Evolutionary conservation across 2,329 filamentous ascomycete species (phyloP), one percentile per base, ranked within the genome.

Genomic region (Phyllosticta paracitricarpa): DNA sequence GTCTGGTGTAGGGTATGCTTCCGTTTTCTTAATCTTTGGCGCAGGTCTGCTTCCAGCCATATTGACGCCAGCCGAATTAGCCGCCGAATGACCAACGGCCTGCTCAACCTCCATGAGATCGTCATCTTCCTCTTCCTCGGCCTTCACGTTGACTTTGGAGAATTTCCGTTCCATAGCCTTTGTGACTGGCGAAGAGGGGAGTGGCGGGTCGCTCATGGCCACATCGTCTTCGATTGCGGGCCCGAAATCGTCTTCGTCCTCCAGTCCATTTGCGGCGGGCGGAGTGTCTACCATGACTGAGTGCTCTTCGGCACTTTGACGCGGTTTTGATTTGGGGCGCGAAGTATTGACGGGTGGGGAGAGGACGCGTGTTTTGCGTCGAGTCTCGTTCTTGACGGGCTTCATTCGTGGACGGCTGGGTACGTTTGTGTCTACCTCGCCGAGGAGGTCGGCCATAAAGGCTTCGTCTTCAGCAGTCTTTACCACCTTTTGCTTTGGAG

Each of bases 391-490:
- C 72, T 89, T 88, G 65, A 91, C 80, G 51, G 86, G 77, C 74
- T 83, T 86, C 77, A 87, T 78, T 17, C 80, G 78, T 33, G 74
- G 68, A 30, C 83, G 79, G 30, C 81, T 81, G 28, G 86, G 79
- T 10, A 84, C 77, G 69, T 94, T 96, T 57, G 84, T 84, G 71
- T 97, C 91, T 61, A 99, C 89, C 74, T 97, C 91, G 63, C 86
- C 91, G 0, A 99, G 83, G 1, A 99, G 81, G 69, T 87, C 85
- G 19, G 85, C 84, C 75, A 99, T 84, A 75, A 97, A 99, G 61
- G 89, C 88, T 62, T 91, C 88, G 69, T 97, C 93, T 66, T 90
- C 93, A 67, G 92, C 88, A 4, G 90, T 95, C 68, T 88, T 89
- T 64, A 85, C 79, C 75, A 92, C 91, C 82, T 96, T 97, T 19